These are phyloP conservation scores for Penicillium expansum DNA, from an alignment of 2,329 filamentous ascomycete species.

Conservation along the genomic window DNA sequence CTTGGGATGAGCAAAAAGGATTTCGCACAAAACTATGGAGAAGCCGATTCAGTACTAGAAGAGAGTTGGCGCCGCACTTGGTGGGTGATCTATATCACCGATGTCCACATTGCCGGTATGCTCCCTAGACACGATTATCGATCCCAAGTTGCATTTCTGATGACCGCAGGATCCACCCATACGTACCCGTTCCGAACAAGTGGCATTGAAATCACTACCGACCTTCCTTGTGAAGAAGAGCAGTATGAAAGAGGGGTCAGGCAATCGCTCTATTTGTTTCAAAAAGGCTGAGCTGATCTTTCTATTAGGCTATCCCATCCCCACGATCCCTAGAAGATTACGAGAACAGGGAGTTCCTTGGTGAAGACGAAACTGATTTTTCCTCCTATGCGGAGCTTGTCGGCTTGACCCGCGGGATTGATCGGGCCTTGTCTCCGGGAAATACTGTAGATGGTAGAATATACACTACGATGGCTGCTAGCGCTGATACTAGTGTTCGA, in stretches of 20 bases:
- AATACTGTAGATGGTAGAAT: not conserved
- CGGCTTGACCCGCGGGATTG: constrained; percentile 23
- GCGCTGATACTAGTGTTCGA: constrained; percentile 25
- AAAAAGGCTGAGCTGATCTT: not conserved
- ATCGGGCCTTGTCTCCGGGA: constrained; percentile 23
- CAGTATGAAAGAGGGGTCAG: constrained; percentile 25
- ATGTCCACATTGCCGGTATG: constrained; percentile 72
- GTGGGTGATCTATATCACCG: constrained; percentile 59
- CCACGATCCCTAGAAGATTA: constrained; percentile 30
- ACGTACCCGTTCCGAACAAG: constrained; percentile 25
- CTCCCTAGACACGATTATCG: not conserved
- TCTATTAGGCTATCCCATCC: constrained; percentile 7
- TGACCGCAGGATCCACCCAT: constrained; percentile 11
- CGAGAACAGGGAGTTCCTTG: constrained; percentile 31
- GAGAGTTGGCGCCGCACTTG: constrained; percentile 48
- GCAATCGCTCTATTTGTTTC: constrained; percentile 3
- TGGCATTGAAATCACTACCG: constrained; percentile 19
- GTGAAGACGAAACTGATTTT: constrained; percentile 19
- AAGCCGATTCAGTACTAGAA: constrained; percentile 13
- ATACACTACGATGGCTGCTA: not conserved
- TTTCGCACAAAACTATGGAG: not conserved
- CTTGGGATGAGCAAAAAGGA: constrained; percentile 12
- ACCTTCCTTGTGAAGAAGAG: constrained; percentile 31
- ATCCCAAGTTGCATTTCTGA: not conserved
- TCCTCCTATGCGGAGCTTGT: constrained; percentile 33